Percentiles rank a stretch among this genome's conserved stretches.
phyloP scores from a whole-genome alignment of 2,329 filamentous ascomycete genomes.

The Trichophyton simii region DNA sequence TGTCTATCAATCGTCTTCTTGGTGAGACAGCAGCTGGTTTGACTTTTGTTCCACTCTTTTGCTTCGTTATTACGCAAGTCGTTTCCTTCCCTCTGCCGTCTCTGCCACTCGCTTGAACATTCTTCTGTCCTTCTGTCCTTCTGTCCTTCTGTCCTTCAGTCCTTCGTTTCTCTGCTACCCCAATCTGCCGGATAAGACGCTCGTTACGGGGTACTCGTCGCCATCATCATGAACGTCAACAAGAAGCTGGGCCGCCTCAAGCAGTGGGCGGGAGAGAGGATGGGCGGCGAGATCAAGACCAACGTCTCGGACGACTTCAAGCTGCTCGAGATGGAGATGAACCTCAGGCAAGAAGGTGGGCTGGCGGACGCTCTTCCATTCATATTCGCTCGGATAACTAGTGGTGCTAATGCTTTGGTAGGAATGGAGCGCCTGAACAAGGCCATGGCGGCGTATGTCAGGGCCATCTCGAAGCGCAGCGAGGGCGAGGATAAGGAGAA shows the following conservation, averaged over 20 bases:
- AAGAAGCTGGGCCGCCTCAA: conserved; percentile 93
- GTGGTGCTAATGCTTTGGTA: conserved; percentile 26
- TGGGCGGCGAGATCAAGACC: conserved; percentile 84
- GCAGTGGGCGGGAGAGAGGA: conserved; percentile 96
- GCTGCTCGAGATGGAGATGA: conserved; percentile 79
- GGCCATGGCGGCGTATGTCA: conserved; percentile 75
- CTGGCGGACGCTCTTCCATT: no score
- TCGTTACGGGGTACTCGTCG: not conserved
- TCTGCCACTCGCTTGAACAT: not conserved
- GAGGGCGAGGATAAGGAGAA: conserved; percentile 85
- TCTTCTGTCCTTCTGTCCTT: not conserved
- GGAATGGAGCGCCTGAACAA: conserved; percentile 83
- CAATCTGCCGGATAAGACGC: no score
- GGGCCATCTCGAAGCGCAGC: conserved; percentile 71
- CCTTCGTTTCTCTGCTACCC: not conserved
- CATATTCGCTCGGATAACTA: not conserved
- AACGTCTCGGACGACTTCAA: conserved; percentile 83
- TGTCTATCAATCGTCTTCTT: not conserved
- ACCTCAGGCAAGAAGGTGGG: conserved; percentile 71
- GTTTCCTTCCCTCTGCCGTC: no score
- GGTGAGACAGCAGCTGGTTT: conserved; percentile 2
- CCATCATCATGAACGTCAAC: conserved; percentile 50
- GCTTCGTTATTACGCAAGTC: not conserved
- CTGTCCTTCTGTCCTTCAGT: not conserved
- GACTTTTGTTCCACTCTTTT: conserved; percentile 1